Percentiles rank a stretch among this genome's conserved stretches.
These are phyloP conservation scores for Capsicum chinense DNA, from an alignment of 257 asterid genomes.

Conservation along the genomic window DNA sequence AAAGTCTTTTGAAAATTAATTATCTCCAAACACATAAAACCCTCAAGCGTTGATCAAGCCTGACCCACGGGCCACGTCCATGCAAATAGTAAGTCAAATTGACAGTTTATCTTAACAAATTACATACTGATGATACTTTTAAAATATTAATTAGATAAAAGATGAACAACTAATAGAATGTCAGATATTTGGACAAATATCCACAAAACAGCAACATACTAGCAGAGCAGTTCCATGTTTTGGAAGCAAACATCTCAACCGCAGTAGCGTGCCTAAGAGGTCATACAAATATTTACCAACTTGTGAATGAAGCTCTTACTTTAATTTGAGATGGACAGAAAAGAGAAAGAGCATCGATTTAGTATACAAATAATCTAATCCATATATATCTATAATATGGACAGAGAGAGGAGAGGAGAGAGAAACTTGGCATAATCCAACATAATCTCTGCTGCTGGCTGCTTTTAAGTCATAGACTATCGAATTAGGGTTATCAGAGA, in stretches of 20 bases:
- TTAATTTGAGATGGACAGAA: background rate
- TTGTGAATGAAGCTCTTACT: background rate
- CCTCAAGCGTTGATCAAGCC: background rate
- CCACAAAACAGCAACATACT: background rate
- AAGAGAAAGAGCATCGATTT: background rate
- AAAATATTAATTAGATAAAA: background rate
- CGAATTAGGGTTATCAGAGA: background rate
- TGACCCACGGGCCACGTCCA: background rate
- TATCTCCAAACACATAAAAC: slow-evolving; percentile 13
- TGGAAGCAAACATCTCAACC: background rate
- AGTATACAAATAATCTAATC: background rate
- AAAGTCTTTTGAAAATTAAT: background rate
- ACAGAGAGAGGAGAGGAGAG: background rate
- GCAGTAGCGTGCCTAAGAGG: background rate
- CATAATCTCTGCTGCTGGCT: background rate
- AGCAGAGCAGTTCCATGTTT: background rate
- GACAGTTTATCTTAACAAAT: background rate
- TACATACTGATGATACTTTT: background rate
- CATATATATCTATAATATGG: background rate
- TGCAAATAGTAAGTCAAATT: slow-evolving; percentile 21
- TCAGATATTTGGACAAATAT: background rate
- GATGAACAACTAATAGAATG: background rate
- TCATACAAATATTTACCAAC: background rate
- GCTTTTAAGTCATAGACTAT: background rate
- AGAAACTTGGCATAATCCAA: background rate